Percentiles rank a stretch among this genome's conserved stretches.
Evolutionary conservation across 208 protist genomes (phyloP).

Genomic region (Angomonas ambiguus): DNA sequence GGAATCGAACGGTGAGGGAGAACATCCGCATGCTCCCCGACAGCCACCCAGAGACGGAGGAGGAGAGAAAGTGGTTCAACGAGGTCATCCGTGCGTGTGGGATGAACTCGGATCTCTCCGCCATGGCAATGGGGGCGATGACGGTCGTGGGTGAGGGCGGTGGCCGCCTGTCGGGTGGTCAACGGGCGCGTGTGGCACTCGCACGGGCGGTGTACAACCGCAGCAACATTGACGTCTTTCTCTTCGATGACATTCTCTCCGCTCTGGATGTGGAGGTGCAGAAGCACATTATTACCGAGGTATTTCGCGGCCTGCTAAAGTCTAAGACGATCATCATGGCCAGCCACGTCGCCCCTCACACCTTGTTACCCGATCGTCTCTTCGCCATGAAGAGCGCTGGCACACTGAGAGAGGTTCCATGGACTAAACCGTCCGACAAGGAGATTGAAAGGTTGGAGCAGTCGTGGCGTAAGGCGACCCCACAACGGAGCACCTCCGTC

Average conservation of each 20-base stretch:
- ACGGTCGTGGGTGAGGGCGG: slow-evolving; percentile 87
- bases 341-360: slow-evolving; percentile 27
- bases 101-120: slow-evolving; percentile 72
- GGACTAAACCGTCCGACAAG: slow-evolving; percentile 21
- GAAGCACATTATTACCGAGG: slow-evolving; percentile 64
- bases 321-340: slow-evolving; percentile 51
- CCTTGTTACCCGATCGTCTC: slow-evolving; percentile 46
- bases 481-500: not conserved
- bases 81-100: slow-evolving; percentile 59
- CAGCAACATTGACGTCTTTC: slow-evolving; percentile 56
- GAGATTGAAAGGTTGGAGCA: slow-evolving; percentile 24
- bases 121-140: slow-evolving; percentile 73
- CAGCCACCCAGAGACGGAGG: slow-evolving; percentile 28
- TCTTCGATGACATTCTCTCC: slow-evolving; percentile 91
- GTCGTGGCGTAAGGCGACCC: slow-evolving; percentile 26
- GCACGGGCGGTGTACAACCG: slow-evolving; percentile 76
- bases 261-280: slow-evolving; percentile 92
- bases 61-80: slow-evolving; percentile 57
- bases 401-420: slow-evolving; percentile 32
- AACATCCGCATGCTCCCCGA: slow-evolving; percentile 85
- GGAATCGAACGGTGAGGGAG: slow-evolving; percentile 87
- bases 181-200: slow-evolving; percentile 80
- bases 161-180: slow-evolving; percentile 78
- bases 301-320: slow-evolving; percentile 61
- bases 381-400: slow-evolving; percentile 34